Evolutionary conservation across 352 stramenopile species (phyloP).

Genomic region (Globisporangium middletonii): DNA sequence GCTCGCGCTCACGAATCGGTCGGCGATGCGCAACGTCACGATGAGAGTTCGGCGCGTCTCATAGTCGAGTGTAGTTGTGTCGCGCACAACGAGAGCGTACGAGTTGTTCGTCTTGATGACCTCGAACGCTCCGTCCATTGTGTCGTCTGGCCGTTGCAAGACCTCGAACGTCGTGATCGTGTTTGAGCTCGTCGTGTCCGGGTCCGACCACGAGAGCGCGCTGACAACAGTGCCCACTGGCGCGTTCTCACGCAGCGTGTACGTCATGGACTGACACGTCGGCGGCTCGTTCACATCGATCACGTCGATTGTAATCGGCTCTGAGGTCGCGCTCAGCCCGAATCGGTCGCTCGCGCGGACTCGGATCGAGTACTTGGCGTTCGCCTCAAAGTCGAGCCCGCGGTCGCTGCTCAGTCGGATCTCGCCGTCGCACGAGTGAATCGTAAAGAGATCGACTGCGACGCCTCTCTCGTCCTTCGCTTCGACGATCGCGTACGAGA

Average conservation of each 20-base stretch:
- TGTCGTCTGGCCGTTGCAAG: slow-evolving; percentile 11
- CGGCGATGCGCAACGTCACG: slow-evolving; percentile 7
- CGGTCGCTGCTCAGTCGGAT: slow-evolving; percentile 27
- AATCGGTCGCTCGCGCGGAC: slow-evolving; percentile 41
- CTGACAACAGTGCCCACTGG: slow-evolving; percentile 16
- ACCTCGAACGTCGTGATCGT: slow-evolving; percentile 44
- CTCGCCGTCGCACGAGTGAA: slow-evolving; percentile 53
- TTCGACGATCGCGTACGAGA: slow-evolving; percentile 31
- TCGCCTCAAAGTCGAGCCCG: slow-evolving; percentile 32
- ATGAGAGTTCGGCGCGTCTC: background rate
- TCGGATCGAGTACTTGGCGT: slow-evolving; percentile 19
- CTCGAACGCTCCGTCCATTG: slow-evolving; percentile 4
- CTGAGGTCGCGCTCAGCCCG: slow-evolving; percentile 22
- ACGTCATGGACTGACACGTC: slow-evolving; percentile 11
- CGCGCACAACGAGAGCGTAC: background rate
- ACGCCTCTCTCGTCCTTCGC: slow-evolving; percentile 18
- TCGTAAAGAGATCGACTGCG: slow-evolving; percentile 42
- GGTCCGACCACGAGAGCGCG: slow-evolving; percentile 31
- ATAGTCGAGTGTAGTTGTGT: slow-evolving; percentile 1
- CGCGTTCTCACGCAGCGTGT: slow-evolving; percentile 23
- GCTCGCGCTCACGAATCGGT: slow-evolving; percentile 6
- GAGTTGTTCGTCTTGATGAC: background rate
- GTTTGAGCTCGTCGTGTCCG: slow-evolving; percentile 29
- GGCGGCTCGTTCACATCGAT: slow-evolving; percentile 28
- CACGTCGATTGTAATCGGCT: slow-evolving; percentile 13